Evolutionary conservation across 352 stramenopile species (phyloP).

Genomic region (Phytophthora rubi): DNA sequence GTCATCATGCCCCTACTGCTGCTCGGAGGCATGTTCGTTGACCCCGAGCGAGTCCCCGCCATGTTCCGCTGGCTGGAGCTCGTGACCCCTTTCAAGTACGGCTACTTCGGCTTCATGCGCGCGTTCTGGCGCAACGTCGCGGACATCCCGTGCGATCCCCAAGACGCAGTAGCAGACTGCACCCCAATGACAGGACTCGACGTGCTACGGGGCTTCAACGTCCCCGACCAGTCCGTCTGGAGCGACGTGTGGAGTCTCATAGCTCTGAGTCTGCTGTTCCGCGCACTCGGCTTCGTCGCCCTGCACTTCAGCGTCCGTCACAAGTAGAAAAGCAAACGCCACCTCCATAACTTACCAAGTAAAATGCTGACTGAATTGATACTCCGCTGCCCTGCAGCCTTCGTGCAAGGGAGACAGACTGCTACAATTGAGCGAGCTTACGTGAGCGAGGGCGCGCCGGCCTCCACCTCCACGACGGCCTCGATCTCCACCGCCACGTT

Average conservation of each 20-base stretch:
- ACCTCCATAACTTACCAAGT: conserved; percentile 18
- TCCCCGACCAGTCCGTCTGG: conserved; percentile 38
- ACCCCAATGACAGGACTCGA: conserved; percentile 38
- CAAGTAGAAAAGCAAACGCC: conserved; percentile 22
- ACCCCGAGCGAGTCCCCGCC: conserved; percentile 40
- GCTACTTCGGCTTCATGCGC: conserved; percentile 51
- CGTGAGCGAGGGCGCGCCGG: conserved; percentile 32
- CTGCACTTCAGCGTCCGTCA: conserved; percentile 32
- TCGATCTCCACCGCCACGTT: conserved; percentile 97
- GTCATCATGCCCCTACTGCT: conserved; percentile 54
- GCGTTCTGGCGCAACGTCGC: conserved; percentile 45
- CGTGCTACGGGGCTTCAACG: conserved; percentile 51
- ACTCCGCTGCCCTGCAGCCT: conserved; percentile 17
- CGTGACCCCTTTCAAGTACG: conserved; percentile 57
- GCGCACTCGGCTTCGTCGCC: conserved; percentile 39
- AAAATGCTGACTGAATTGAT: conserved; percentile 18
- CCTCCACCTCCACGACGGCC: conserved; percentile 94
- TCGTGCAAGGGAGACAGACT: conserved; percentile 7
- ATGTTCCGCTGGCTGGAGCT: conserved; percentile 55
- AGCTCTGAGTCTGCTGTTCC: conserved; percentile 47
- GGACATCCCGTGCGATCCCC: conserved; percentile 32
- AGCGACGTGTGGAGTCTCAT: conserved; percentile 45
- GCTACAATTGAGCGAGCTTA: conserved; percentile 3
- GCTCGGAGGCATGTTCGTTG: conserved; percentile 55
- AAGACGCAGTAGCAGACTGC: conserved; percentile 31